Conservation (phyloP, 495 filamentous ascomycete species). For the Jackrogersella minutella region DNA sequence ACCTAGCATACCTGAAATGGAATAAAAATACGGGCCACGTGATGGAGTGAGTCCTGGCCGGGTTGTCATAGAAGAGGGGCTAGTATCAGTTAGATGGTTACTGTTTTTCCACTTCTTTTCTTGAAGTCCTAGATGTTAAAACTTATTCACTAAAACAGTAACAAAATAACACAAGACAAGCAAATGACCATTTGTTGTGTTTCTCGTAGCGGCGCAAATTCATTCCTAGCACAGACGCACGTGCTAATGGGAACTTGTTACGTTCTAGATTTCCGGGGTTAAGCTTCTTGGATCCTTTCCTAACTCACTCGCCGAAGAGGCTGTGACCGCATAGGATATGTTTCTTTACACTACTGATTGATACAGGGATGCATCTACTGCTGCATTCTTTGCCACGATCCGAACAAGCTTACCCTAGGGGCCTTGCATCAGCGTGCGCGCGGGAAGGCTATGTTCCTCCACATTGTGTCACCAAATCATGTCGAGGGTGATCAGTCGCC, state of each 20-base stretch:
- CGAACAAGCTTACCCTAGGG: conserved; percentile 27
- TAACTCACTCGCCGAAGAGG: conserved; percentile 2
- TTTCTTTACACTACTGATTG: not conserved
- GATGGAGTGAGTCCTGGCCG: conserved; percentile 14
- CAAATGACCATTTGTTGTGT: conserved; percentile 5
- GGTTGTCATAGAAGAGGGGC: conserved; percentile 20
- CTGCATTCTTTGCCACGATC: conserved; percentile 24
- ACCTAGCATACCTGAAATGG: not conserved
- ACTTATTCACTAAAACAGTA: too few species aligned
- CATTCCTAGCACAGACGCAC: conserved; percentile 7
- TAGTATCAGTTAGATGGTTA: not conserved
- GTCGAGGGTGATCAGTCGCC: conserved; percentile 27
- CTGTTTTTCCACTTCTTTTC: conserved; percentile 35
- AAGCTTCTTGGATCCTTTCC: not conserved
- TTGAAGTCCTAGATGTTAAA: too few species aligned
- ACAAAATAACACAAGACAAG: too few species aligned
- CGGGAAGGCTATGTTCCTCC: conserved; percentile 40
- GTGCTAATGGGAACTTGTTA: conserved; percentile 9
- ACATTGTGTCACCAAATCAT: conserved; percentile 35
- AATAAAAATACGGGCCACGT: conserved; percentile 6
- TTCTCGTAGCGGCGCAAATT: not conserved
- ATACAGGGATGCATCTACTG: not conserved
- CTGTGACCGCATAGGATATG: not conserved
- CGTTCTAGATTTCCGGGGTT: conserved; percentile 27
- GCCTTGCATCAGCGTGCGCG: conserved; percentile 32